phyloP scores from a whole-genome alignment of 768 basidiomycete genomes.

The Naematelia encephala region DNA sequence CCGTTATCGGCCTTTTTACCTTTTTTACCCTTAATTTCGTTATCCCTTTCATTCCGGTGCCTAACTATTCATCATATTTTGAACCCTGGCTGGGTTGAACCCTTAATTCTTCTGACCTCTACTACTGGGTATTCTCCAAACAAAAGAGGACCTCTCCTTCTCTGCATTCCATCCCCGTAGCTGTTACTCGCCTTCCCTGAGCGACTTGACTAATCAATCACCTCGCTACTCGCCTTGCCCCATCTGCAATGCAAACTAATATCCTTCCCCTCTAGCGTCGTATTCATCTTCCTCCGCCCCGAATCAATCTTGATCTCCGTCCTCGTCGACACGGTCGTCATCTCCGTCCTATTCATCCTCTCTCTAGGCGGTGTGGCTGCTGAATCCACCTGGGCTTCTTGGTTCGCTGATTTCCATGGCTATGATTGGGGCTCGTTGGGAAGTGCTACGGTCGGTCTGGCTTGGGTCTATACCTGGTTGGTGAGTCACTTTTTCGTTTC shows the following conservation, averaged over 20 bases:
- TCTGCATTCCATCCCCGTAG: neutral
- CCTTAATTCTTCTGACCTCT: too few species aligned
- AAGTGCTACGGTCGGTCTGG: slow-evolving; percentile 29
- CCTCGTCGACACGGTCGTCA: slow-evolving; percentile 65
- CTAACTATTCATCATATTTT: neutral
- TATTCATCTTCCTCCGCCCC: slow-evolving; percentile 24
- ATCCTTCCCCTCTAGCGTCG: slow-evolving; percentile 11
- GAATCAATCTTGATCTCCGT: slow-evolving; percentile 71
- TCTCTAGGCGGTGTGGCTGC: slow-evolving; percentile 47
- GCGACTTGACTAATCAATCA: too few species aligned
- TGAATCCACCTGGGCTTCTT: slow-evolving; percentile 15
- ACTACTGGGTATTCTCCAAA: too few species aligned
- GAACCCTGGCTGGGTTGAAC: too few species aligned
- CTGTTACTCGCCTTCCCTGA: neutral
- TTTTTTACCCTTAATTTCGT: neutral
- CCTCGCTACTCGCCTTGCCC: too few species aligned
- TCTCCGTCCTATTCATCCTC: slow-evolving; percentile 62
- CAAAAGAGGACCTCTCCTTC: neutral
- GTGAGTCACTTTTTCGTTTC: slow-evolving; percentile 11
- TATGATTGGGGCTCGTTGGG: slow-evolving; percentile 14
- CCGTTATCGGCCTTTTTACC: neutral
- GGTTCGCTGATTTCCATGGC: slow-evolving; percentile 13
- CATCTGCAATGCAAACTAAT: too few species aligned
- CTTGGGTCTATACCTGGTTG: slow-evolving; percentile 33
- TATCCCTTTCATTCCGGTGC: neutral